phyloP scores from a whole-genome alignment of 805 yeast genomes.

The Metschnikowia vanudenii region DNA sequence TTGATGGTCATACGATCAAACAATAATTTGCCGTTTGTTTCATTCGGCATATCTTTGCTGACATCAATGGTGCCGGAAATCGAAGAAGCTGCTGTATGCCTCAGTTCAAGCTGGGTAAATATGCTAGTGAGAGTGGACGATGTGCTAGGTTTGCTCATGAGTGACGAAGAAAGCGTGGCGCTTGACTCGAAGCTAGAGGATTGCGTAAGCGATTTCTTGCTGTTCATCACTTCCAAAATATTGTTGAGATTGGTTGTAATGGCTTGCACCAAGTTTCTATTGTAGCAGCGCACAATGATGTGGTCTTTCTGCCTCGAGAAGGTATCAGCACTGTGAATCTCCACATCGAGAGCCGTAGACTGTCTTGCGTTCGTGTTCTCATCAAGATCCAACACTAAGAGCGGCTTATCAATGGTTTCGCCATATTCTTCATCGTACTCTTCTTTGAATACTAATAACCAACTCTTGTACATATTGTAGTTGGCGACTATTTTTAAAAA shows the following conservation, averaged over 20 bases:
- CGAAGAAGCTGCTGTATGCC: slow-evolving; percentile 17
- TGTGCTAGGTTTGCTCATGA: slow-evolving; percentile 33
- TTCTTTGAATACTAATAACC: slow-evolving; percentile 43
- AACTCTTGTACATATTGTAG: slow-evolving; percentile 31
- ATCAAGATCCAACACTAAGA: slow-evolving; percentile 33
- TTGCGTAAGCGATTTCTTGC: slow-evolving; percentile 7
- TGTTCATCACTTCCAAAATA: slow-evolving; percentile 26
- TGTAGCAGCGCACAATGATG: slow-evolving; percentile 36
- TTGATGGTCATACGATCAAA: slow-evolving; percentile 36
- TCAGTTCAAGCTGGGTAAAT: slow-evolving; percentile 13
- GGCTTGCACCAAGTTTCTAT: slow-evolving; percentile 25
- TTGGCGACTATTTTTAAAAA: slow-evolving; percentile 41
- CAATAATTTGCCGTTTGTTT: slow-evolving; percentile 15
- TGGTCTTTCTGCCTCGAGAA: slow-evolving; percentile 28
- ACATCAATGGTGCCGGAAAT: background rate
- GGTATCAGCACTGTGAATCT: slow-evolving; percentile 33
- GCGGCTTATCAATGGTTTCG: slow-evolving; percentile 36
- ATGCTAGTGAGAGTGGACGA: slow-evolving; percentile 24
- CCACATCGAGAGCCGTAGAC: slow-evolving; percentile 41
- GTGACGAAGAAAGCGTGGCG: slow-evolving; percentile 35
- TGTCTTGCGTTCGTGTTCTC: slow-evolving; percentile 28
- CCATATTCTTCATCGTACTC: slow-evolving; percentile 30
- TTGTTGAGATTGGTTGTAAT: slow-evolving; percentile 29
- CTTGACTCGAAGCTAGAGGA: slow-evolving; percentile 22
- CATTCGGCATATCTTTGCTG: background rate